A percentile compares a stretch with the other conserved stretches of the same genome.
Conservation (phyloP, 495 filamentous ascomycete genomes). For the Darksidea phi region DNA sequence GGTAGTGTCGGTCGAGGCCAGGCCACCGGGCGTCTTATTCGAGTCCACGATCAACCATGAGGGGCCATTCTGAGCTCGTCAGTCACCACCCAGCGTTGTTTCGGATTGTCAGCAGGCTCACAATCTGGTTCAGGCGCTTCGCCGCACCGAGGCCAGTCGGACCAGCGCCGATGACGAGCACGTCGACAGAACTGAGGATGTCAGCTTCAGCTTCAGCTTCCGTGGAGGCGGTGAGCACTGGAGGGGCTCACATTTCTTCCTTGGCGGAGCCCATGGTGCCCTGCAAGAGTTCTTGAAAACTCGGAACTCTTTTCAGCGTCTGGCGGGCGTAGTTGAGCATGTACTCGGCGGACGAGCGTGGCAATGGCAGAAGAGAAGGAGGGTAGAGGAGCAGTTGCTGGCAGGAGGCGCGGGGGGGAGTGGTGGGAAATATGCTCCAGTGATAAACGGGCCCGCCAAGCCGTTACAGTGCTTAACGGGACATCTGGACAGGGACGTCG, state of each 20-base stretch:
- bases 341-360: slow-evolving; percentile 13
- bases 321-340: slow-evolving; percentile 36
- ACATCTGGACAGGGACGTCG: neutral
- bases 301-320: slow-evolving; percentile 56
- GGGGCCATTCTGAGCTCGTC: slow-evolving; percentile 63
- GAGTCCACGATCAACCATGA: slow-evolving; percentile 96
- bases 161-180: slow-evolving; percentile 97
- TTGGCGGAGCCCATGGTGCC: slow-evolving; percentile 55
- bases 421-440: slow-evolving; percentile 12
- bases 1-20: slow-evolving; percentile 94
- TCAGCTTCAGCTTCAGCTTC: slow-evolving; percentile 1
- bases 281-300: slow-evolving; percentile 61
- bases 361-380: slow-evolving; percentile 11
- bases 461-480: too few species aligned
- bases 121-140: slow-evolving; percentile 94
- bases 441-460: slow-evolving; percentile 7
- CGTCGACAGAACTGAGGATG: slow-evolving; percentile 75
- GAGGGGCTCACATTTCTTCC: slow-evolving; percentile 48
- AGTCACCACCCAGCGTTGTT: slow-evolving; percentile 5
- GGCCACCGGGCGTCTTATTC: slow-evolving; percentile 90
- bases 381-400: slow-evolving; percentile 8
- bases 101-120: slow-evolving; percentile 48
- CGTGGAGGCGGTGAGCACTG: neutral
- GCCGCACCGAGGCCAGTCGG: slow-evolving; percentile 95
- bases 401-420: neutral